Conservation (phyloP, 805 yeast genomes). For the Candida schatavii region DNA sequence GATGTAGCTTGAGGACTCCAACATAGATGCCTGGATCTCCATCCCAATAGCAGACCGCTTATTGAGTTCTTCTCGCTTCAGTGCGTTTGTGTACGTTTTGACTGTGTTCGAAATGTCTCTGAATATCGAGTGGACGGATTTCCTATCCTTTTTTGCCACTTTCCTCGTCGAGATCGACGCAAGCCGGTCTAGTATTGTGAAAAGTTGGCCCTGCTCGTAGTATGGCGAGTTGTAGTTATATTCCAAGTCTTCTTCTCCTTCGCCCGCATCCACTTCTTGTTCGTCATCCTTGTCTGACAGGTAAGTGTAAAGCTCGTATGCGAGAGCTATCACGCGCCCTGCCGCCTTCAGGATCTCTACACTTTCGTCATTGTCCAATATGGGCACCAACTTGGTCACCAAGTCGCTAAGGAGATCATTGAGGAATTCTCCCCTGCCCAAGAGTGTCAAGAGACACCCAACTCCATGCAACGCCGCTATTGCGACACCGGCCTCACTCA, state of each 20-base stretch:
- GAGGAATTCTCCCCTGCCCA: constrained; percentile 41
- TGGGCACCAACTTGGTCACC: constrained; percentile 37
- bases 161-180: constrained; percentile 54
- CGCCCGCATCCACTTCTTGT: constrained; percentile 22
- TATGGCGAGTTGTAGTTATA: constrained; percentile 50
- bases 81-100: constrained; percentile 34
- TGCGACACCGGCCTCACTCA: constrained; percentile 35
- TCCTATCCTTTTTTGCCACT: constrained; percentile 60
- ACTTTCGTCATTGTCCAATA: constrained; percentile 39
- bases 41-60: constrained; percentile 34
- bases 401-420: constrained; percentile 40
- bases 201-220: constrained; percentile 49
- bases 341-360: constrained; percentile 53
- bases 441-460: constrained; percentile 42
- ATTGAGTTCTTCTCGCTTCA: constrained; percentile 32
- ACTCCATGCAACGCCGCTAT: constrained; percentile 46
- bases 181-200: constrained; percentile 38
- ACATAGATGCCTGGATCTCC: constrained; percentile 27
- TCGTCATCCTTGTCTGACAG: constrained; percentile 31
- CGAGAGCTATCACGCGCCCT: constrained; percentile 53
- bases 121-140: constrained; percentile 56
- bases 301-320: constrained; percentile 52
- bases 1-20: constrained; percentile 35
- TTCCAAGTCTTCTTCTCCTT: constrained; percentile 33
- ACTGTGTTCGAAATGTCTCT: constrained; percentile 55